Evolutionary conservation across 2,329 filamentous ascomycete species (phyloP).

Genomic region (Pyrenochaeta sp.): DNA sequence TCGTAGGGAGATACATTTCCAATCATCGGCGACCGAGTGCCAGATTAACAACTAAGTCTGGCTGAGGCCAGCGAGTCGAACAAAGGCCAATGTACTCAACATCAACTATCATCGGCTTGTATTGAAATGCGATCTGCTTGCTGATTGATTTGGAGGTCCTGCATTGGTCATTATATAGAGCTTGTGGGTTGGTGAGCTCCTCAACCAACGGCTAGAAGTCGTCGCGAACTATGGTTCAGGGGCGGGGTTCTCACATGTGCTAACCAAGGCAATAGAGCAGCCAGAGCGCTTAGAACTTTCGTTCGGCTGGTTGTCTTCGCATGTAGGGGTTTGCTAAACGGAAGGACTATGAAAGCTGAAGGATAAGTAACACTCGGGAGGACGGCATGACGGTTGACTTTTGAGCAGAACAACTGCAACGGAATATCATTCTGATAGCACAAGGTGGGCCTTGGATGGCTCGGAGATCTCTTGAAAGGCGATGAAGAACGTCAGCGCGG

Average conservation of each 20-base stretch:
- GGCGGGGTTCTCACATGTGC: conserved; percentile 7
- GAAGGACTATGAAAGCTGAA: too few species aligned
- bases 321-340: too few species aligned
- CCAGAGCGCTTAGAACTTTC: too few species aligned
- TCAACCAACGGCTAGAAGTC: neutral
- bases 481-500: too few species aligned
- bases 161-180: neutral
- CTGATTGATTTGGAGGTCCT: neutral
- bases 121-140: too few species aligned
- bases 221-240: conserved; percentile 2
- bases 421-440: too few species aligned
- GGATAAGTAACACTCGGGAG: too few species aligned
- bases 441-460: too few species aligned
- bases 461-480: too few species aligned
- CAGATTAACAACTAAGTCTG: neutral
- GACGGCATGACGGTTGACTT: too few species aligned
- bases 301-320: too few species aligned
- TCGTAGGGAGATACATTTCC: neutral
- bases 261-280: neutral
- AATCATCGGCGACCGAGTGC: neutral
- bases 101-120: neutral
- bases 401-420: too few species aligned
- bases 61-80: neutral
- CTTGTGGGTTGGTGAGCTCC: neutral
- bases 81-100: neutral